These are phyloP conservation scores for Claviceps pazoutovae DNA, from an alignment of 2,329 filamentous ascomycete genomes.

Conservation along the genomic window DNA sequence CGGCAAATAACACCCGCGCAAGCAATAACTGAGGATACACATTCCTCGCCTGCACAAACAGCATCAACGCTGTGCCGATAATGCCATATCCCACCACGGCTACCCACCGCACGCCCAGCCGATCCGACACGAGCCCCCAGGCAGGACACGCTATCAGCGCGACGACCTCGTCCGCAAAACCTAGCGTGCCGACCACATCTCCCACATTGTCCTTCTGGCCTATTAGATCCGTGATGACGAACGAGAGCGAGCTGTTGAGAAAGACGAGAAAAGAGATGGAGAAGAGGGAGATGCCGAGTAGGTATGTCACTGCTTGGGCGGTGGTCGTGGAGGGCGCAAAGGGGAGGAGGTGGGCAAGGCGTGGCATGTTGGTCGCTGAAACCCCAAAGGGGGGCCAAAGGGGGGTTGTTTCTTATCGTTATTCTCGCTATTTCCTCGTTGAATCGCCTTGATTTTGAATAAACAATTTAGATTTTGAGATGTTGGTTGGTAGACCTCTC, in stretches of 20 bases:
- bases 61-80: conserved; percentile 60
- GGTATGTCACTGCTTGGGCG: conserved; percentile 56
- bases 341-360: conserved; percentile 34
- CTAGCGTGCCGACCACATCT: conserved; percentile 69
- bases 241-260: conserved; percentile 71
- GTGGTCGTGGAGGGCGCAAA: conserved; percentile 47
- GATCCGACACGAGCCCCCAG: conserved; percentile 68
- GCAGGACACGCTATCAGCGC: conserved; percentile 66
- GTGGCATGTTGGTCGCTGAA: conserved; percentile 16
- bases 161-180: conserved; percentile 73
- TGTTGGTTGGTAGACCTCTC: conserved; percentile 1
- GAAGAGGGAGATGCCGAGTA: conserved; percentile 71
- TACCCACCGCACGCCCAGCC: conserved; percentile 59
- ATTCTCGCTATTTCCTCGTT: too few relatives aligned
- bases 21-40: conserved; percentile 82
- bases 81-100: conserved; percentile 68
- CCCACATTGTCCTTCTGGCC: conserved; percentile 61
- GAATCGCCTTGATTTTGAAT: too few relatives aligned
- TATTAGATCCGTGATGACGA: conserved; percentile 72
- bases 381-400: background rate
- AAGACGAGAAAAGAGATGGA: conserved; percentile 85
- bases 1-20: conserved; percentile 72
- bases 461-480: too few relatives aligned
- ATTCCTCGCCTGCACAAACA: conserved; percentile 75
- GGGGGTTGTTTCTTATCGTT: too few relatives aligned